These are phyloP conservation scores for Blastobotrys persicus DNA, from an alignment of 1,139 yeast species.

Conservation along the genomic window DNA sequence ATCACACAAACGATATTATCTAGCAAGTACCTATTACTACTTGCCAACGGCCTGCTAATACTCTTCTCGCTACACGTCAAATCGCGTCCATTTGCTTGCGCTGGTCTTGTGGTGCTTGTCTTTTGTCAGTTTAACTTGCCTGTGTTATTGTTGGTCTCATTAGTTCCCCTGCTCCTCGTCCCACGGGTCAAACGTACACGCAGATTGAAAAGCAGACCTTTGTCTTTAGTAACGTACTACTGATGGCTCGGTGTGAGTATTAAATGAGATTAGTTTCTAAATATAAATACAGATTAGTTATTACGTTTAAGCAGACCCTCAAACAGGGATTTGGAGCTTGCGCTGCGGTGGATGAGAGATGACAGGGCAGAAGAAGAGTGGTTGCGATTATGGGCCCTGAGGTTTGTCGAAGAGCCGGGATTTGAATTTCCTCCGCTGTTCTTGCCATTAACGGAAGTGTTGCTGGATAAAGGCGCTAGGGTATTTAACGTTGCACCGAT, in stretches of 20 bases:
- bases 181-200: background rate
- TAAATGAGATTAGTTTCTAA: background rate
- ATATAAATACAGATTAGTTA: background rate
- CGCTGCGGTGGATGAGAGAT: conserved; percentile 14
- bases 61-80: background rate
- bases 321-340: conserved; percentile 14
- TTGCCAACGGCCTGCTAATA: background rate
- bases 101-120: background rate
- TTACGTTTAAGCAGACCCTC: conserved; percentile 1
- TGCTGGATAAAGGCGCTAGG: background rate
- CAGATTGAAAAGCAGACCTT: background rate
- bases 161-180: background rate
- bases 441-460: background rate
- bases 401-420: conserved; percentile 4
- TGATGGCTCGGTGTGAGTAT: background rate
- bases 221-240: background rate
- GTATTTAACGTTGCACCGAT: conserved; percentile 10
- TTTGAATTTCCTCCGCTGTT: conserved; percentile 3
- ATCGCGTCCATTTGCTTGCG: background rate
- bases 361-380: conserved; percentile 14
- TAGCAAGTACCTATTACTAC: background rate
- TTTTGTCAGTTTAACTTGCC: background rate
- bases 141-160: background rate
- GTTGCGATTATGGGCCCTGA: conserved; percentile 13
- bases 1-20: background rate